Conservation (phyloP, 305 asterid species). For the Fraxinus albicans region DNA sequence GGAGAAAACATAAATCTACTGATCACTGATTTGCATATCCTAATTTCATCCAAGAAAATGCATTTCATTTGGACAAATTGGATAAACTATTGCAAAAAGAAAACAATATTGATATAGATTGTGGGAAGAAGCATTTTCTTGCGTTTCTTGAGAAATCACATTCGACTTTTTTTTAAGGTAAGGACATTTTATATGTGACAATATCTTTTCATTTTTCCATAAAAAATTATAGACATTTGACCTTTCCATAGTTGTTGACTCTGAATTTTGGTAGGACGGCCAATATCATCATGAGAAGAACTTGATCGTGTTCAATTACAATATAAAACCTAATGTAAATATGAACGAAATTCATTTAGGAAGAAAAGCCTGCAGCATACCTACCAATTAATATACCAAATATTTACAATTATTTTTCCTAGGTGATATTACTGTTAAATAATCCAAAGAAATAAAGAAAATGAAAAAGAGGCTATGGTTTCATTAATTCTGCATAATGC, state of each 20-base stretch:
- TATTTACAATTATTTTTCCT: background rate
- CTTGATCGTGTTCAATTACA: background rate
- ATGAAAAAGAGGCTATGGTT: too few relatives aligned
- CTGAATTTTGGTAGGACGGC: background rate
- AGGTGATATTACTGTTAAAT: background rate
- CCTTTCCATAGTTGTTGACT: background rate
- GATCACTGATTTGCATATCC: background rate
- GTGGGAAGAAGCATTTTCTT: background rate
- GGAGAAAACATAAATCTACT: background rate
- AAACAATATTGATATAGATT: background rate
- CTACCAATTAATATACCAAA: background rate
- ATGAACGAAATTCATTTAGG: background rate
- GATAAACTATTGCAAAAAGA: background rate
- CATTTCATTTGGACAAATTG: background rate
- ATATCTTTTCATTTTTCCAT: background rate
- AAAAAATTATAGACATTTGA: background rate
- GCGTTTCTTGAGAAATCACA: background rate
- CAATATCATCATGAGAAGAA: background rate
- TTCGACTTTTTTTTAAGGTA: background rate
- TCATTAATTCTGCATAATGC: too few relatives aligned
- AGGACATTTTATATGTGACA: background rate
- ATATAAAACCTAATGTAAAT: background rate
- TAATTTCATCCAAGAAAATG: background rate
- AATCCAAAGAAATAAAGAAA: too few relatives aligned
- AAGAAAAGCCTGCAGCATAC: background rate